phyloP scores from a whole-genome alignment of 1,139 yeast species.

The Sugiyamaella novakii region DNA sequence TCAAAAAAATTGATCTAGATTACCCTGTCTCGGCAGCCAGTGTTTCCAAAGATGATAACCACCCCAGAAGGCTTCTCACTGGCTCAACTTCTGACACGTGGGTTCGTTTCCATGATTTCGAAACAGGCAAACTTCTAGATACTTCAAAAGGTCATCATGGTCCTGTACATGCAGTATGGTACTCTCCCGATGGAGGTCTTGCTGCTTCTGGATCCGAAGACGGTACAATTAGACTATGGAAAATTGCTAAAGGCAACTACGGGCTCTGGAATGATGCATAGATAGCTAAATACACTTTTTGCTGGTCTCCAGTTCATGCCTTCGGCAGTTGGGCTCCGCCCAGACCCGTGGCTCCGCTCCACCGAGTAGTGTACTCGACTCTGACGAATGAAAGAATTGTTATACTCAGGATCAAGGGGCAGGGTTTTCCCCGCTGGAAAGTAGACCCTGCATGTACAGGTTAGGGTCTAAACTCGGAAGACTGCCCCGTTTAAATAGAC shows the following conservation, averaged over 20 bases:
- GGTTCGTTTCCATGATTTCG: slow-evolving; percentile 42
- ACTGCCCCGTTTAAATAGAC: too few relatives aligned
- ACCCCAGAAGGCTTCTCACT: slow-evolving; percentile 35
- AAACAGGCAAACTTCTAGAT: slow-evolving; percentile 37
- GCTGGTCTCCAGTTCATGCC: too few relatives aligned
- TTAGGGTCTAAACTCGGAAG: too few relatives aligned
- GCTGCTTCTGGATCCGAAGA: slow-evolving; percentile 71
- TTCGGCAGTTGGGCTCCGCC: too few relatives aligned
- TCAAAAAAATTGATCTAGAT: slow-evolving; percentile 34
- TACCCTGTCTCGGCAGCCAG: slow-evolving; percentile 40
- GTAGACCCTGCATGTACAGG: too few relatives aligned
- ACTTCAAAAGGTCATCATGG: slow-evolving; percentile 44
- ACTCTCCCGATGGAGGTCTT: slow-evolving; percentile 43
- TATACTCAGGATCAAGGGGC: too few relatives aligned
- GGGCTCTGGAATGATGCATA: slow-evolving; percentile 39
- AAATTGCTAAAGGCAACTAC: slow-evolving; percentile 38
- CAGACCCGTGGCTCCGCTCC: too few relatives aligned
- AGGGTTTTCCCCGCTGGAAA: too few relatives aligned
- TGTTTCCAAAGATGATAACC: slow-evolving; percentile 31
- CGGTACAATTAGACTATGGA: slow-evolving; percentile 69
- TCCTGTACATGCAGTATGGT: slow-evolving; percentile 43
- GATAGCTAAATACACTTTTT: too few relatives aligned
- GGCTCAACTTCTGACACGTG: slow-evolving; percentile 42
- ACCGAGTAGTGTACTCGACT: too few relatives aligned
- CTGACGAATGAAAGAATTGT: too few relatives aligned